phyloP scores from a whole-genome alignment of 2,329 filamentous ascomycete genomes.

The Xylariaceae sp. region DNA sequence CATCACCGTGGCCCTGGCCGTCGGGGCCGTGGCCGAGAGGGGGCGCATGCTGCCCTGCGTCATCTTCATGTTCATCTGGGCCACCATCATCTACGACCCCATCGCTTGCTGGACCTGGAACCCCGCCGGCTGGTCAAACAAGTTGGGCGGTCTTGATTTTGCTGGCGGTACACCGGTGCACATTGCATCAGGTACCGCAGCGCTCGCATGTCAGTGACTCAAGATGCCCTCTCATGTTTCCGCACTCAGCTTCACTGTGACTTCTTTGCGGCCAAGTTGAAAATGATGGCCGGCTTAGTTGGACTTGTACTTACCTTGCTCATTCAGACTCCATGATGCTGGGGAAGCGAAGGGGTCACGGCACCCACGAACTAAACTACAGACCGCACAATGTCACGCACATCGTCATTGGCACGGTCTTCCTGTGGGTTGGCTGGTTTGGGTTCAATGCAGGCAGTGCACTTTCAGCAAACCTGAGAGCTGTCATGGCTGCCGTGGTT shows the following conservation, averaged over 20 bases:
- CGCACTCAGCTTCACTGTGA: too few species aligned
- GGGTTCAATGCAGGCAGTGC: slow-evolving; percentile 89
- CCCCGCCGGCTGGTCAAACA: slow-evolving; percentile 67
- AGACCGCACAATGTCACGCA: slow-evolving; percentile 89
- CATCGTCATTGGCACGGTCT: slow-evolving; percentile 86
- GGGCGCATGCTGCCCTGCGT: slow-evolving; percentile 83
- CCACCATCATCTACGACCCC: slow-evolving; percentile 82
- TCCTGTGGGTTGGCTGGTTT: slow-evolving; percentile 94
- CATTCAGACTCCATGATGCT: slow-evolving; percentile 80
- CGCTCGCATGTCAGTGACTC: slow-evolving; percentile 57
- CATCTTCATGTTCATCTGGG: slow-evolving; percentile 90
- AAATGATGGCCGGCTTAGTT: too few species aligned
- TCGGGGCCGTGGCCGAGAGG: slow-evolving; percentile 78
- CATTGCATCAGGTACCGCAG: slow-evolving; percentile 74
- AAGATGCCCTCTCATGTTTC: too few species aligned
- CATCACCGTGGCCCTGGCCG: slow-evolving; percentile 78
- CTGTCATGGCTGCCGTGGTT: slow-evolving; percentile 78
- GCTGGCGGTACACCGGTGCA: slow-evolving; percentile 88
- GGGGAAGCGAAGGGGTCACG: slow-evolving; percentile 76
- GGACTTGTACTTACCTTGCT: too few species aligned
- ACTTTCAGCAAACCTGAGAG: slow-evolving; percentile 71
- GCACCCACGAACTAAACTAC: slow-evolving; percentile 83
- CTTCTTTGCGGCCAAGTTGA: too few species aligned
- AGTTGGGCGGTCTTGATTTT: slow-evolving; percentile 78
- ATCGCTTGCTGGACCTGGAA: slow-evolving; percentile 98